Percentiles rank a stretch among this genome's conserved stretches.
phyloP scores from a whole-genome alignment of 1,284 basidiomycete genomes.

The Xerocomus nothofagi region DNA sequence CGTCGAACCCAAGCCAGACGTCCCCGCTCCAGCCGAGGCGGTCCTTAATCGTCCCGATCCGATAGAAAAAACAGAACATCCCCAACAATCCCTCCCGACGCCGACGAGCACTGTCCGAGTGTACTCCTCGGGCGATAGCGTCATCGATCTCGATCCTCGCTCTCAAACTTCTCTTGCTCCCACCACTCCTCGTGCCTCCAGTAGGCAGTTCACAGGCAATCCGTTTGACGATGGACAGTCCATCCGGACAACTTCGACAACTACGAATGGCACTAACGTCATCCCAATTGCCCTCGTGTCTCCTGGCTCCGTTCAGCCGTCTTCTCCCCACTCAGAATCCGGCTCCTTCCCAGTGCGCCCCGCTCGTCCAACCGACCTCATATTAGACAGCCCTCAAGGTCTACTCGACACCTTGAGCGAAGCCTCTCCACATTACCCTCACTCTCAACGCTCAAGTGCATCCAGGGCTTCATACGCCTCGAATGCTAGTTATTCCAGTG shows the following conservation, averaged over 20 bases:
- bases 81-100: slow-evolving; percentile 25
- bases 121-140: slow-evolving; percentile 47
- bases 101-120: slow-evolving; percentile 44
- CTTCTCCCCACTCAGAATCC: slow-evolving; percentile 30
- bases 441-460: slow-evolving; percentile 54
- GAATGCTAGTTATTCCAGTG: slow-evolving; percentile 70
- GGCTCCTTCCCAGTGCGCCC: slow-evolving; percentile 53
- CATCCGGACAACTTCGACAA: slow-evolving; percentile 69
- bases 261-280: slow-evolving; percentile 75
- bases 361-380: slow-evolving; percentile 57
- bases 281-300: slow-evolving; percentile 80
- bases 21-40: slow-evolving; percentile 68
- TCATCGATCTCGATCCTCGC: slow-evolving; percentile 60
- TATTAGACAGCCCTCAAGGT: slow-evolving; percentile 59
- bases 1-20: slow-evolving; percentile 53
- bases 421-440: slow-evolving; percentile 43
- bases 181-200: slow-evolving; percentile 24
- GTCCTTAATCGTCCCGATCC: slow-evolving; percentile 79
- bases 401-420: slow-evolving; percentile 51
- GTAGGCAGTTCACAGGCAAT: slow-evolving; percentile 43
- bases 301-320: slow-evolving; percentile 45
- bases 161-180: slow-evolving; percentile 39
- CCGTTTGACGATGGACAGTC: slow-evolving; percentile 77
- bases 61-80: slow-evolving; percentile 73
- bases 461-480: slow-evolving; percentile 72